Conservation (phyloP, 2,329 filamentous ascomycete species). For the Pseudogymnoascus destructans region DNA sequence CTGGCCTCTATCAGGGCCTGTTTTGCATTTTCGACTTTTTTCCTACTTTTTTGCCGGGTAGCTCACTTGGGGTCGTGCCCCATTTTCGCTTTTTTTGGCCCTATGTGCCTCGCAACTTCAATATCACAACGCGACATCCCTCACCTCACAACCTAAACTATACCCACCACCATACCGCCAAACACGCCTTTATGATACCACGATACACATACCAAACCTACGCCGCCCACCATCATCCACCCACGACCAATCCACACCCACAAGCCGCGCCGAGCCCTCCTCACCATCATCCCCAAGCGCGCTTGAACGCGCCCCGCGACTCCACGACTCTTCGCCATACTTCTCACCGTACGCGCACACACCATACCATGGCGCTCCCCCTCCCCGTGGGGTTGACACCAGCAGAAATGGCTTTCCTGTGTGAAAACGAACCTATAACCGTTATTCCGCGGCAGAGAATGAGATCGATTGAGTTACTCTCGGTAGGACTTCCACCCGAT, state of each 20-base stretch:
- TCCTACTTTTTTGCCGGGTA: too few species aligned
- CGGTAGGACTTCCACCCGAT: slow-evolving; percentile 68
- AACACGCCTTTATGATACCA: neutral
- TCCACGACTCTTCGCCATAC: neutral
- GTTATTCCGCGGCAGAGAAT: slow-evolving; percentile 84
- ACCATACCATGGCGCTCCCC: slow-evolving; percentile 23
- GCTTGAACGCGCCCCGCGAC: neutral
- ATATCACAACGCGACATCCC: neutral
- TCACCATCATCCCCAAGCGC: neutral
- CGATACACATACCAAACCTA: neutral
- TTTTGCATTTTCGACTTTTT: too few species aligned
- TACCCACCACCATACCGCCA: neutral
- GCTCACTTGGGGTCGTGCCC: too few species aligned
- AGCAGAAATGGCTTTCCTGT: slow-evolving; percentile 82
- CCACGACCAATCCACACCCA: neutral
- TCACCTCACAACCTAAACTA: neutral
- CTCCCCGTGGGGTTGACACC: slow-evolving; percentile 50
- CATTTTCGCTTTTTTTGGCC: too few species aligned
- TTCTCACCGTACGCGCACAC: neutral
- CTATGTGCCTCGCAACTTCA: neutral
- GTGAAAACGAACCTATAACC: slow-evolving; percentile 94
- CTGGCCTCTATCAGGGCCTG: too few species aligned
- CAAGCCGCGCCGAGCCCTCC: neutral
- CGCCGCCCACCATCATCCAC: neutral
- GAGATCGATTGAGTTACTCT: slow-evolving; percentile 71